Evolutionary conservation across 2,329 filamentous ascomycete species (phyloP).

Genomic region (Pseudonectria foliicola): DNA sequence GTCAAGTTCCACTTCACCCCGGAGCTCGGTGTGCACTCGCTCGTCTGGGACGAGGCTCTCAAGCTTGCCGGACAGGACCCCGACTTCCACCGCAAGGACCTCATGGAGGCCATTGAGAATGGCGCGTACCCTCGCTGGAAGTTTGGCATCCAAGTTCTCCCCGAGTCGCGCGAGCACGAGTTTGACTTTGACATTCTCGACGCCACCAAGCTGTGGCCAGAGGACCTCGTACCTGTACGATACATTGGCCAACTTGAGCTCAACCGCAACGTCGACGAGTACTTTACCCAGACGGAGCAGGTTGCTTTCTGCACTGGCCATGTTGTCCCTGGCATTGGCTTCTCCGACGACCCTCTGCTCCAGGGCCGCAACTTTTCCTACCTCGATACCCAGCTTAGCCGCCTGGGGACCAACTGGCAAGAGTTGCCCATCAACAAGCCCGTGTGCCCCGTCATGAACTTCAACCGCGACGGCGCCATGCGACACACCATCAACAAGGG

Average conservation of each 20-base stretch:
- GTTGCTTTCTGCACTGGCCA: conserved; percentile 77
- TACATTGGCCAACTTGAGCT: conserved; percentile 76
- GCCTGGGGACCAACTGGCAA: conserved; percentile 68
- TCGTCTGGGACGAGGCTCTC: conserved; percentile 74
- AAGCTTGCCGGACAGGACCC: conserved; percentile 70
- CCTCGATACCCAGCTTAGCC: conserved; percentile 60
- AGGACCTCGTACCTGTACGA: conserved; percentile 65
- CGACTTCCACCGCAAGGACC: conserved; percentile 74
- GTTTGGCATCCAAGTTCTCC: conserved; percentile 73
- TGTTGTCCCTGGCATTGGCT: conserved; percentile 70
- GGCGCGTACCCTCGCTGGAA: conserved; percentile 71
- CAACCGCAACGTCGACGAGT: conserved; percentile 75
- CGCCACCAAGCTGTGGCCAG: conserved; percentile 80
- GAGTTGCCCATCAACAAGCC: conserved; percentile 72
- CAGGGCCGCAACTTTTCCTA: conserved; percentile 68
- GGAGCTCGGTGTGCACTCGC: conserved; percentile 65
- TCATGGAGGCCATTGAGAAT: conserved; percentile 65
- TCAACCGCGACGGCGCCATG: conserved; percentile 67
- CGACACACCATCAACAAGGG: conserved; percentile 65
- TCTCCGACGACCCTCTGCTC: conserved; percentile 66
- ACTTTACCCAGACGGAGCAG: conserved; percentile 77
- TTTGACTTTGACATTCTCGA: conserved; percentile 85
- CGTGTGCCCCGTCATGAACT: conserved; percentile 67
- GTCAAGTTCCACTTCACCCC: conserved; percentile 76
- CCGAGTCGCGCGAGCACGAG: conserved; percentile 62